These are phyloP conservation scores for Yamadazyma dushanensis DNA, from an alignment of 1,139 yeast species.

Conservation along the genomic window DNA sequence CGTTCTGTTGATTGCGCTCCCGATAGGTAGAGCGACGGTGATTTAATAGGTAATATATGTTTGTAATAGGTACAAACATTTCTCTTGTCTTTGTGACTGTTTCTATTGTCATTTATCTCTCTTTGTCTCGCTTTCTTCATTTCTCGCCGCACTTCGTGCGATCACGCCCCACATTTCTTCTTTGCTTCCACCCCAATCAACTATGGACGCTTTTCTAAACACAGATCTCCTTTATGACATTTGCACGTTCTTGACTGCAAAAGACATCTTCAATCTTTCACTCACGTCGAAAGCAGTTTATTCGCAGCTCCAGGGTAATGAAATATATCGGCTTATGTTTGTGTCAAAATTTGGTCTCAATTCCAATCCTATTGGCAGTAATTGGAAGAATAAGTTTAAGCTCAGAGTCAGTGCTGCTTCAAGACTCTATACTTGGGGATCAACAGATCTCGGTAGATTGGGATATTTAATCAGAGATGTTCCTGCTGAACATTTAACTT, in stretches of 20 bases:
- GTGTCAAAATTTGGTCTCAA: conserved; percentile 49
- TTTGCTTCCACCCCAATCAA: background rate
- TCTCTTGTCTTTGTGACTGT: conserved; percentile 1
- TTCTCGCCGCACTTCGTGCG: background rate
- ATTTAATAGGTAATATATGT: conserved; percentile 5
- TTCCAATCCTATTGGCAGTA: conserved; percentile 28
- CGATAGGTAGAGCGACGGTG: conserved; percentile 20
- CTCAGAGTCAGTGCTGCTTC: conserved; percentile 41
- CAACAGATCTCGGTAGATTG: conserved; percentile 51
- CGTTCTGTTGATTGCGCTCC: conserved; percentile 19
- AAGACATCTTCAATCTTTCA: conserved; percentile 51
- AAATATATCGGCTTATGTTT: conserved; percentile 49
- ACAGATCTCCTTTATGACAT: conserved; percentile 43
- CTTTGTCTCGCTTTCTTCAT: background rate
- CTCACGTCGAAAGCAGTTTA: conserved; percentile 39
- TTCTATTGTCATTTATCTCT: background rate
- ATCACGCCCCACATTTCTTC: background rate
- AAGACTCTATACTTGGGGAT: conserved; percentile 65
- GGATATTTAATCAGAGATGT: conserved; percentile 46
- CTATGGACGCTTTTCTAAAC: conserved; percentile 29
- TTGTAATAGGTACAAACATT: background rate
- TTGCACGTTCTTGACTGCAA: conserved; percentile 36
- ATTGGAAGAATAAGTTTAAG: conserved; percentile 55
- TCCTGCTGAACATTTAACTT: conserved; percentile 28
- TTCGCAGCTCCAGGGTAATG: conserved; percentile 29